Evolutionary conservation across 208 protist genomes (phyloP).

Genomic region (Giardia duodenalis): DNA sequence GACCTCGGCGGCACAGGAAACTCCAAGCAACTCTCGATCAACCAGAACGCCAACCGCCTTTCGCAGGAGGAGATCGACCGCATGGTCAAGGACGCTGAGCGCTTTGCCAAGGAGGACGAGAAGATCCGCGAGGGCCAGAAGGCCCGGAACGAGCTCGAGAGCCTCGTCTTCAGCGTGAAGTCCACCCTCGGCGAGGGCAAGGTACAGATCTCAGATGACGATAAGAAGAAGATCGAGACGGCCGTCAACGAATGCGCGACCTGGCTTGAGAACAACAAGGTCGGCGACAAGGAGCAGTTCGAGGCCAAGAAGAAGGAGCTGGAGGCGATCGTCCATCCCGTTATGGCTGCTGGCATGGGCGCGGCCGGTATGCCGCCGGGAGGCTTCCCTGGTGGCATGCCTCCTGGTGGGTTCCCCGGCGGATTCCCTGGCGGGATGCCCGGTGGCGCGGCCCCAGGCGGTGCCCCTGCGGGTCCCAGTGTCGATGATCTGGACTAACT

Average conservation of each 20-base stretch:
- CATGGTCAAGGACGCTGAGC: slow-evolving; percentile 58
- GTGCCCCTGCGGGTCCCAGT: not conserved
- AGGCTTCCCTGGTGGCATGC: slow-evolving; percentile 14
- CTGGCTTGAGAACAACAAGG: not conserved
- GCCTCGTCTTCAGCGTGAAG: slow-evolving; percentile 4
- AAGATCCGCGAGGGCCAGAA: slow-evolving; percentile 9
- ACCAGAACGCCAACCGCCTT: slow-evolving; percentile 77
- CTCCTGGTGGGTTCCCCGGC: not conserved
- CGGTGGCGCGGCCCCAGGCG: not conserved
- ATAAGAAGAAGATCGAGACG: slow-evolving; percentile 21
- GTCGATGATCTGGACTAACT: slow-evolving; percentile 21
- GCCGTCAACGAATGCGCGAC: not conserved
- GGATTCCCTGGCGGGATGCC: slow-evolving; percentile 13
- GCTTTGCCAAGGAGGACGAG: slow-evolving; percentile 13
- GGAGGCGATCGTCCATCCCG: slow-evolving; percentile 18
- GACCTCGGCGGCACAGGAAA: slow-evolving; percentile 61
- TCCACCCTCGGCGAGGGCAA: not conserved
- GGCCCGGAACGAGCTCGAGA: slow-evolving; percentile 29
- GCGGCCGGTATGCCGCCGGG: not conserved
- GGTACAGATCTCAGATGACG: not conserved
- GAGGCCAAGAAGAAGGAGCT: slow-evolving; percentile 32
- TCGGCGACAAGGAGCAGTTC: slow-evolving; percentile 17
- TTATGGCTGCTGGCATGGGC: not conserved
- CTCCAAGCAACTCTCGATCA: slow-evolving; percentile 82
- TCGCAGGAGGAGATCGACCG: slow-evolving; percentile 71